Evolutionary conservation across 139 green algal species (phyloP).

Genomic region (Coelastrella sp.): DNA sequence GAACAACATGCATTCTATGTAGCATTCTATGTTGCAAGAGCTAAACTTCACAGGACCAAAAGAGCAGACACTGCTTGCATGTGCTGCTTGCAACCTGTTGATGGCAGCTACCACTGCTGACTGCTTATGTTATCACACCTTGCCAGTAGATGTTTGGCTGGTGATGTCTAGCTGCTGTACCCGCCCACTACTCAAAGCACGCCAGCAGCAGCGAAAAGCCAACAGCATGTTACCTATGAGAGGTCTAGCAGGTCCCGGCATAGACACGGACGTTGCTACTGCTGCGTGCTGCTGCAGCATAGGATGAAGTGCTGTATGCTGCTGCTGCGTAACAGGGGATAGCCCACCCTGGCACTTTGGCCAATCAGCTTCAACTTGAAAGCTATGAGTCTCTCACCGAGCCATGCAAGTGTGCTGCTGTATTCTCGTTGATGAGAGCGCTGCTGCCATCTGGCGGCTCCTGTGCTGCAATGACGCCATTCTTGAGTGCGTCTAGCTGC

Average conservation of each 20-base stretch:
- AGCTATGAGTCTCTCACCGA: conserved; percentile 59
- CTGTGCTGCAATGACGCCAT: conserved; percentile 41
- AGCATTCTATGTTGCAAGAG: conserved; percentile 2
- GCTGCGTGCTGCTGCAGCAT: too few relatives aligned
- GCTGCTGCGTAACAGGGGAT: neutral
- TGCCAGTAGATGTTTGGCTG: too few relatives aligned
- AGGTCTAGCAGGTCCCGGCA: too few relatives aligned
- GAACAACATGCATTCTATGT: neutral
- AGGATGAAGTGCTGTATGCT: neutral
- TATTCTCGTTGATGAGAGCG: conserved; percentile 60
- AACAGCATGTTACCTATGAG: neutral
- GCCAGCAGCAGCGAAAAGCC: neutral
- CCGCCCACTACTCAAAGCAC: too few relatives aligned
- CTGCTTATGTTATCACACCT: neutral
- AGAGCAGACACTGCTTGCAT: too few relatives aligned
- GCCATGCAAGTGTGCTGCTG: conserved; percentile 83
- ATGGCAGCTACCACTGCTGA: neutral
- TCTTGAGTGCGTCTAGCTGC: conserved; percentile 69
- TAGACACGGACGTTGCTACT: too few relatives aligned
- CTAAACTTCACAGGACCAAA: too few relatives aligned
- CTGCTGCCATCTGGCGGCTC: neutral
- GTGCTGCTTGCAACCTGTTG: neutral
- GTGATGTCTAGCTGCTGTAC: too few relatives aligned
- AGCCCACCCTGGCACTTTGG: neutral
- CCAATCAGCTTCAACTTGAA: neutral